Percentiles rank a stretch among this genome's conserved stretches.
Conservation (phyloP, 1,139 yeast genomes). For the Saccharomyces hybrid region DNA sequence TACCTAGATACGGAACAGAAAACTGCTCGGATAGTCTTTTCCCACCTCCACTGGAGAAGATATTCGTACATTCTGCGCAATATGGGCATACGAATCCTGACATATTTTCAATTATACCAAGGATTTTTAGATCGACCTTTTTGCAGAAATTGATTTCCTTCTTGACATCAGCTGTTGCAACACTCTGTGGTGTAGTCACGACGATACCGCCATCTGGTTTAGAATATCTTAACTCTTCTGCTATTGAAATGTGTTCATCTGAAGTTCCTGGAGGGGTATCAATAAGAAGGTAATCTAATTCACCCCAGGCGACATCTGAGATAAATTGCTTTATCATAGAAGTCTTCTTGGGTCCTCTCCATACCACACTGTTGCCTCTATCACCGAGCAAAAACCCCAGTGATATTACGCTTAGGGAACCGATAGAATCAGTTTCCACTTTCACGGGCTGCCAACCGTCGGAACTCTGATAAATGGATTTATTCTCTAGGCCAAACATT, state of each 20-base stretch:
- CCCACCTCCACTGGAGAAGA: constrained; percentile 96
- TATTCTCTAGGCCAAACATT: constrained; percentile 84
- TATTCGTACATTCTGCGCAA: constrained; percentile 86
- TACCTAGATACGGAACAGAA: constrained; percentile 65
- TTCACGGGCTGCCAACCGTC: constrained; percentile 90
- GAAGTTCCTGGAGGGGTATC: constrained; percentile 99
- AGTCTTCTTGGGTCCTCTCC: constrained; percentile 98
- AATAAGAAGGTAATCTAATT: constrained; percentile 71
- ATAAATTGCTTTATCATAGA: constrained; percentile 95
- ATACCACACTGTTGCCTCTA: constrained; percentile 85
- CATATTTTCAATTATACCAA: constrained; percentile 95
- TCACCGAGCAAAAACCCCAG: constrained; percentile 79
- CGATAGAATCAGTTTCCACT: constrained; percentile 21
- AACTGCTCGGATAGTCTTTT: constrained; percentile 53
- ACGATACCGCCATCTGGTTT: constrained; percentile 87
- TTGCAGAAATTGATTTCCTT: constrained; percentile 90
- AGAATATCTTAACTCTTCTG: constrained; percentile 75
- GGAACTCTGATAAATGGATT: constrained; percentile 72
- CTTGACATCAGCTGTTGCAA: constrained; percentile 86
- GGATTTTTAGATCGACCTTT: constrained; percentile 69
- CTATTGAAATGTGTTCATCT: constrained; percentile 95
- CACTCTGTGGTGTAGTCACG: constrained; percentile 95
- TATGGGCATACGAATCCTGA: constrained; percentile 93
- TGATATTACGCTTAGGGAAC: constrained; percentile 59
- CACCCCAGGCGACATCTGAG: constrained; percentile 87